These are phyloP conservation scores for Beauveria medogensis DNA, from an alignment of 2,329 filamentous ascomycete genomes.

Conservation along the genomic window DNA sequence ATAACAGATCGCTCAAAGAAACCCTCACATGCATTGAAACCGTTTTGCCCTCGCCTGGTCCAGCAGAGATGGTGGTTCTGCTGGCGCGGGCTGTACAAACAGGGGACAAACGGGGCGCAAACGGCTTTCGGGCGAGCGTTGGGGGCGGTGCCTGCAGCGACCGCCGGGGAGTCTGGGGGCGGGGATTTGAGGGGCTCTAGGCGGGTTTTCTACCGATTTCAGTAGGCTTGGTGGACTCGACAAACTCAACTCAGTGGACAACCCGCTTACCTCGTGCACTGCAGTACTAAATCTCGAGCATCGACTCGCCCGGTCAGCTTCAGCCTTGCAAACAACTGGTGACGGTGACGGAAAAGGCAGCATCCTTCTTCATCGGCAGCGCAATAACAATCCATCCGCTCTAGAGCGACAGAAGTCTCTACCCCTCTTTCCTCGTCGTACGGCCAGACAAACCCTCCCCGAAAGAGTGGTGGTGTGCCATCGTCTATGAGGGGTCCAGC, in stretches of 20 bases:
- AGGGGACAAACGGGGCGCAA: neutral
- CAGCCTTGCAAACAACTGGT: conserved; percentile 6
- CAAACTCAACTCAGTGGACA: neutral
- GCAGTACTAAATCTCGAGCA: neutral
- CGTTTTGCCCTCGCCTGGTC: neutral
- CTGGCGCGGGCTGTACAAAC: neutral
- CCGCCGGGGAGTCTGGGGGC: conserved; percentile 1
- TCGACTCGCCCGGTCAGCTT: neutral
- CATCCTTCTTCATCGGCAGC: neutral
- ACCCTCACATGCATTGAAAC: neutral
- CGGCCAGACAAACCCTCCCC: neutral
- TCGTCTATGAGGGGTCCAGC: conserved; percentile 1
- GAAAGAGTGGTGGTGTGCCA: neutral
- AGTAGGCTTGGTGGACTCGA: neutral
- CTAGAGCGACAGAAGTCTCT: neutral
- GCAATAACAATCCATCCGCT: neutral
- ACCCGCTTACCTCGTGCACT: neutral
- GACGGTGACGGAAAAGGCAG: neutral
- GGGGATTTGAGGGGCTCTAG: neutral
- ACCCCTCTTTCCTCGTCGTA: neutral
- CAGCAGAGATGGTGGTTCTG: neutral
- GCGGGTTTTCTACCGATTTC: neutral
- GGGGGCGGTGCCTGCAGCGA: conserved; percentile 1
- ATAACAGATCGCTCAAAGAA: neutral
- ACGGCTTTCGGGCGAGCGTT: conserved; percentile 2